Evolutionary conservation across 2,329 filamentous ascomycete genomes (phyloP).

Genomic region (Fusarium tuaranense): DNA sequence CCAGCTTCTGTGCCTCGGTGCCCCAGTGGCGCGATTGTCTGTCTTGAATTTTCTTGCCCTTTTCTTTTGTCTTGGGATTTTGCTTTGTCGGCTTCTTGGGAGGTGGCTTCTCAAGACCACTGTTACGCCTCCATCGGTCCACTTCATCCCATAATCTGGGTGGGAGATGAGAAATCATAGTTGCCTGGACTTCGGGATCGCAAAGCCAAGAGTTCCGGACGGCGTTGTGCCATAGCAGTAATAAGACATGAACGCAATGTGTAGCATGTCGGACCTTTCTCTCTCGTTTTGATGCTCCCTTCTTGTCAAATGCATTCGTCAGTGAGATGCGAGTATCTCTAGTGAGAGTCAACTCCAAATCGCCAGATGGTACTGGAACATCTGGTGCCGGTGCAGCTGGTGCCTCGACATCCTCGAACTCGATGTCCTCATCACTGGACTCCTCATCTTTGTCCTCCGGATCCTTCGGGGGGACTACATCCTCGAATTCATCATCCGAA

Average conservation of each 20-base stretch:
- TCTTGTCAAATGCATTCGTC: constrained; percentile 74
- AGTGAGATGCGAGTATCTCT: constrained; percentile 70
- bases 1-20: constrained; percentile 73
- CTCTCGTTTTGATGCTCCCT: constrained; percentile 87
- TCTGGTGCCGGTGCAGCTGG: constrained; percentile 65
- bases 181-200: constrained; percentile 79
- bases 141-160: constrained; percentile 77
- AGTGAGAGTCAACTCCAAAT: constrained; percentile 79
- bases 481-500: constrained; percentile 68
- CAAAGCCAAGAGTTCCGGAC: constrained; percentile 87
- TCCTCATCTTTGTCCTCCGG: constrained; percentile 50
- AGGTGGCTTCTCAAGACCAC: constrained; percentile 65
- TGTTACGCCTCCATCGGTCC: constrained; percentile 77
- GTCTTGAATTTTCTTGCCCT: constrained; percentile 49
- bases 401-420: constrained; percentile 73
- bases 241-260: constrained; percentile 90
- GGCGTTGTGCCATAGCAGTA: constrained; percentile 89
- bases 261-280: constrained; percentile 81
- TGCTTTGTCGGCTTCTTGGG: constrained; percentile 41
- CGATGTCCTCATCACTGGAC: constrained; percentile 58
- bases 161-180: constrained; percentile 79
- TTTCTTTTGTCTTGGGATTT: constrained; percentile 52
- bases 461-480: constrained; percentile 54
- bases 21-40: constrained; percentile 74
- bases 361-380: constrained; percentile 67